phyloP scores from a whole-genome alignment of 2,329 filamentous ascomycete genomes.

The Colletotrichum australisinense region DNA sequence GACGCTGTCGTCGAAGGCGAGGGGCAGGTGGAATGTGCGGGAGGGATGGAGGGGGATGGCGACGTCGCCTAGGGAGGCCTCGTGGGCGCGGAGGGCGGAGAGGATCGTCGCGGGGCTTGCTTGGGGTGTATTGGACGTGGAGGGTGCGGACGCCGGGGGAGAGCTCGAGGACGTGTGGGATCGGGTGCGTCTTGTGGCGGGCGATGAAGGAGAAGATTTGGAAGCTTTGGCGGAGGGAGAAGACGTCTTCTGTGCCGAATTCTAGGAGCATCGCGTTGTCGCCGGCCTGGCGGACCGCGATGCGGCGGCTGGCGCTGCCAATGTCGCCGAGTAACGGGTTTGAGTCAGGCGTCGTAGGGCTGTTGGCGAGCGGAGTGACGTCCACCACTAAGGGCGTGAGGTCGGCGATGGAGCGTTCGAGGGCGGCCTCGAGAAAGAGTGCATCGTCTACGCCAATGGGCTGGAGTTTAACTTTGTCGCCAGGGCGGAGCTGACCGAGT shows the following conservation, averaged over 20 bases:
- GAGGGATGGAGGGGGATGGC: conserved; percentile 40
- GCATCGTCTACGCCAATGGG: conserved; percentile 43
- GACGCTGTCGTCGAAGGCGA: conserved; percentile 52
- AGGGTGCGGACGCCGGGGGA: conserved; percentile 49
- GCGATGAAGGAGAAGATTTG: conserved; percentile 48
- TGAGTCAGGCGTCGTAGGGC: neutral
- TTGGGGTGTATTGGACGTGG: conserved; percentile 44
- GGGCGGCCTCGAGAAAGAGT: conserved; percentile 38
- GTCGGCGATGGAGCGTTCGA: conserved; percentile 39
- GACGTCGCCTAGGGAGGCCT: conserved; percentile 39
- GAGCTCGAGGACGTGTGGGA: conserved; percentile 44
- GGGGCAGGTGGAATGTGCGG: conserved; percentile 47
- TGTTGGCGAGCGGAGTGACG: neutral
- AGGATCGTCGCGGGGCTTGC: conserved; percentile 37
- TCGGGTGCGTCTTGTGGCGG: conserved; percentile 41
- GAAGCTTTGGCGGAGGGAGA: conserved; percentile 47
- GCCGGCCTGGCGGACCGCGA: conserved; percentile 46
- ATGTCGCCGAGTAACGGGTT: conserved; percentile 34
- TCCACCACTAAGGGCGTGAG: conserved; percentile 23
- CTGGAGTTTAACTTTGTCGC: conserved; percentile 49
- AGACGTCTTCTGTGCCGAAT: conserved; percentile 43
- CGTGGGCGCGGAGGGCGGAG: conserved; percentile 37
- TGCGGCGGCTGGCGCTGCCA: conserved; percentile 31
- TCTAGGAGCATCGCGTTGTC: conserved; percentile 49
- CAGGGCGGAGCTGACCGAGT: conserved; percentile 52